Conservation (phyloP, 2,329 filamentous ascomycete species). For the Ceratocystis colombiana region DNA sequence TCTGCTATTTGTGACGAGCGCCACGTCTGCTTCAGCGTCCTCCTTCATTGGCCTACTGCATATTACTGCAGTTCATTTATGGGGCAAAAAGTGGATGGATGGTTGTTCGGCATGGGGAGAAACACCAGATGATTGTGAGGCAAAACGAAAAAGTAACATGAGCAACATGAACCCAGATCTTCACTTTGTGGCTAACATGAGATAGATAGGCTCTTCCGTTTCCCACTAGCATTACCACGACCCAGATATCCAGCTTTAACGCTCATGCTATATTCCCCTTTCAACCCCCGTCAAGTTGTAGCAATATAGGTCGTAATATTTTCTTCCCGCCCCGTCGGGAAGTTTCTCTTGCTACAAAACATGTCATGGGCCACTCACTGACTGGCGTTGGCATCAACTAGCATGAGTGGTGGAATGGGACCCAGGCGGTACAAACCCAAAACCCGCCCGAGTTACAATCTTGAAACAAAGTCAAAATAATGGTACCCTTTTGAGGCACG, state of each 20-base stretch:
- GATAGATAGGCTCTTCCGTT: neutral
- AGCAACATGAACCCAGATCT: neutral
- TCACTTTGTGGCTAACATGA: neutral
- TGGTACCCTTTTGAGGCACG: neutral
- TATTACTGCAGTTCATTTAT: neutral
- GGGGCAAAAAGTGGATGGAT: neutral
- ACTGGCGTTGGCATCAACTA: slow-evolving; percentile 8
- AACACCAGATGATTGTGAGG: slow-evolving; percentile 3
- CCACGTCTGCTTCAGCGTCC: neutral
- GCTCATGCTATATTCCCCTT: neutral
- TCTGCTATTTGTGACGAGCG: neutral
- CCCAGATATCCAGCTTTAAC: neutral
- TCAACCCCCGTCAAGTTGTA: neutral
- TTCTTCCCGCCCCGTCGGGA: neutral
- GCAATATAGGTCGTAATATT: neutral
- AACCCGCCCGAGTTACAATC: slow-evolving; percentile 1
- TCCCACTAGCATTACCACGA: neutral
- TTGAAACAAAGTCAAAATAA: slow-evolving; percentile 11
- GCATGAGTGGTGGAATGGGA: slow-evolving; percentile 8
- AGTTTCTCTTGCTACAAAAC: slow-evolving; percentile 12
- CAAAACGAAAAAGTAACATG: neutral
- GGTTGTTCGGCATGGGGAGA: neutral
- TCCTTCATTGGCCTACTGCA: neutral
- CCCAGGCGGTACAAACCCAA: neutral
- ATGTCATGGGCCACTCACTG: neutral